phyloP scores from a whole-genome alignment of 2,329 filamentous ascomycete species.

The Penicillium nordicum region DNA sequence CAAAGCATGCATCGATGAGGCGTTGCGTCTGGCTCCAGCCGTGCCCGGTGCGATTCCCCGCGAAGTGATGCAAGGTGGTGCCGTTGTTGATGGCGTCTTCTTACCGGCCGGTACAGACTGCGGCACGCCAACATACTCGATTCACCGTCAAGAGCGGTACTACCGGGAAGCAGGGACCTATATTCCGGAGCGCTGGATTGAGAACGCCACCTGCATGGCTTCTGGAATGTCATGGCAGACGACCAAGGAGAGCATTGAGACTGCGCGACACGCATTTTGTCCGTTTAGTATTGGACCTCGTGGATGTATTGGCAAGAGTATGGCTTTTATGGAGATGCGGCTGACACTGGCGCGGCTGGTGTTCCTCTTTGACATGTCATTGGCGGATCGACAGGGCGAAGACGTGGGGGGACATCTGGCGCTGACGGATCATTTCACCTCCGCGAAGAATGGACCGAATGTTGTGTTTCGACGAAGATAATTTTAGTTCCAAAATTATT shows the following conservation, averaged over 20 bases:
- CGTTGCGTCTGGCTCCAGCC: constrained; percentile 40
- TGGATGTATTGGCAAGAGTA: constrained; percentile 43
- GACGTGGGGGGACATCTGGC: constrained; percentile 36
- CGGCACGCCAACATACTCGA: constrained; percentile 64
- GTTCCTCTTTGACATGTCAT: constrained; percentile 40
- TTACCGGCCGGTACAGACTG: constrained; percentile 56
- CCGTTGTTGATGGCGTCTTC: constrained; percentile 37
- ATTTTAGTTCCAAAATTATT: background rate
- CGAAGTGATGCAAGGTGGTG: constrained; percentile 39
- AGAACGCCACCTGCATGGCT: constrained; percentile 44
- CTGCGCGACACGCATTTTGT: constrained; percentile 67
- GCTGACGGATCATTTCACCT: constrained; percentile 40
- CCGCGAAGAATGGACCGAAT: constrained; percentile 38
- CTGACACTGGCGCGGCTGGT: constrained; percentile 38
- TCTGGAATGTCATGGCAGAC: constrained; percentile 37
- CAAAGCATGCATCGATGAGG: constrained; percentile 43
- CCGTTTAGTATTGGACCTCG: constrained; percentile 50
- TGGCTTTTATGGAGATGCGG: constrained; percentile 45
- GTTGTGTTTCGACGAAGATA: constrained; percentile 24
- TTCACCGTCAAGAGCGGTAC: constrained; percentile 65
- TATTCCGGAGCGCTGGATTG: constrained; percentile 64
- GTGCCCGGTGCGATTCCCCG: constrained; percentile 39
- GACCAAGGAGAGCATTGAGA: constrained; percentile 48
- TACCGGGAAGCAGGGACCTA: constrained; percentile 59
- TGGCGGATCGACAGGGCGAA: constrained; percentile 35